Evolutionary conservation across 2,329 filamentous ascomycete species (phyloP).

Genomic region (Penicillium sp.): DNA sequence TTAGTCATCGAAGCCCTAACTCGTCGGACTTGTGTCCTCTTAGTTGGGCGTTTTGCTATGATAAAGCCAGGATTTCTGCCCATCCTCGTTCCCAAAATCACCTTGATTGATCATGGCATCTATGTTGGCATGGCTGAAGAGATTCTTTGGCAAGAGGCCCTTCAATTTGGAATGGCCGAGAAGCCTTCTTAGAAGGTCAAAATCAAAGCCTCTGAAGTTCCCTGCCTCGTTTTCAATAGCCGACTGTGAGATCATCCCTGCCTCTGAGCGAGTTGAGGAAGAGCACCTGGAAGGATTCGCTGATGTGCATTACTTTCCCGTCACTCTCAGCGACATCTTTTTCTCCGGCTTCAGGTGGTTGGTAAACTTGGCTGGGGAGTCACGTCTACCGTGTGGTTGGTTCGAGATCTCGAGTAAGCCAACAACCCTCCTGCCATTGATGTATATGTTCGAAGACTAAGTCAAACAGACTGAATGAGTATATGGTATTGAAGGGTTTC

Average conservation of each 20-base stretch:
- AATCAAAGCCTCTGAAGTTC: neutral
- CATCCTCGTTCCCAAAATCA: neutral
- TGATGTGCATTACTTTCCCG: too few species aligned
- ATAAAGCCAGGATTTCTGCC: neutral
- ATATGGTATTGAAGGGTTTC: neutral
- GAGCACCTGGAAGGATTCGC: neutral
- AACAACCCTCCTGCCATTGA: neutral
- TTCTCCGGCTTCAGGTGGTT: neutral
- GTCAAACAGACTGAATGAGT: neutral
- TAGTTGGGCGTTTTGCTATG: neutral
- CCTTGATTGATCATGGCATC: neutral
- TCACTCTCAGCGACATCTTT: neutral
- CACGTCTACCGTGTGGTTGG: neutral
- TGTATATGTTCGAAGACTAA: neutral
- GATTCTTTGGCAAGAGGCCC: neutral
- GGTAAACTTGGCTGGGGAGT: neutral
- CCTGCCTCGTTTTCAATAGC: neutral
- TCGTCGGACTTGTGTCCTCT: neutral
- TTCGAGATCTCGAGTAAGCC: neutral
- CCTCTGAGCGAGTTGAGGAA: neutral
- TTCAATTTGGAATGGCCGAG: neutral
- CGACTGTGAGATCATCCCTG: neutral
- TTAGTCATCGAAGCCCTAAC: too few species aligned
- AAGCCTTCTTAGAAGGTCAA: neutral
- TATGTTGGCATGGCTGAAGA: neutral